phyloP scores from a whole-genome alignment of 129 eudicot genomes.

The Lactuca sativa region DNA sequence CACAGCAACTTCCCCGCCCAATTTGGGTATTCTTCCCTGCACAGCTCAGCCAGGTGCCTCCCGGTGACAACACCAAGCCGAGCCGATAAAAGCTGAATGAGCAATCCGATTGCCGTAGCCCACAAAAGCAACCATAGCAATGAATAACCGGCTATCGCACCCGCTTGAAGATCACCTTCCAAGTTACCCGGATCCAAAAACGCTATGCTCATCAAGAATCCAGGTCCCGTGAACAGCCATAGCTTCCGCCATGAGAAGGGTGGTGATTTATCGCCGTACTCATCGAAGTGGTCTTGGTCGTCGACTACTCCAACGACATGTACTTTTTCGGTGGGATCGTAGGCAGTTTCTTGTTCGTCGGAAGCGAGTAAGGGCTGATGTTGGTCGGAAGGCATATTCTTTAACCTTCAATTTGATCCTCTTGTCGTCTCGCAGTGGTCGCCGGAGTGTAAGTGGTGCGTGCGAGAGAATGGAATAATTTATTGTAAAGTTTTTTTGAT shows the following conservation, averaged over 20 bases:
- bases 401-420: background rate
- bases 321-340: conserved; percentile 56
- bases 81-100: conserved; percentile 81
- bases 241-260: conserved; percentile 91
- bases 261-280: conserved; percentile 47
- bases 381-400: conserved; percentile 24
- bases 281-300: conserved; percentile 20
- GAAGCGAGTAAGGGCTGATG: conserved; percentile 33
- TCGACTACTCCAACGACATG: conserved; percentile 48
- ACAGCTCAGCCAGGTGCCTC: conserved; percentile 87
- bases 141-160: conserved; percentile 89
- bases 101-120: conserved; percentile 92
- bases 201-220: conserved; percentile 93
- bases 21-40: conserved; percentile 85
- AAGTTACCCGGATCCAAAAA: conserved; percentile 92
- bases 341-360: conserved; percentile 54
- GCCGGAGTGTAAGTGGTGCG: conserved; percentile 23
- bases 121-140: conserved; percentile 80
- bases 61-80: conserved; percentile 97
- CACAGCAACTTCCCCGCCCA: conserved; percentile 84
- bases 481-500: background rate
- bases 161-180: conserved; percentile 96
- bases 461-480: background rate
- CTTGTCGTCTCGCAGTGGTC: background rate
- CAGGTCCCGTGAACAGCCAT: conserved; percentile 94